Conservation (phyloP, 768 basidiomycete species). For the Pholiota microspora region DNA sequence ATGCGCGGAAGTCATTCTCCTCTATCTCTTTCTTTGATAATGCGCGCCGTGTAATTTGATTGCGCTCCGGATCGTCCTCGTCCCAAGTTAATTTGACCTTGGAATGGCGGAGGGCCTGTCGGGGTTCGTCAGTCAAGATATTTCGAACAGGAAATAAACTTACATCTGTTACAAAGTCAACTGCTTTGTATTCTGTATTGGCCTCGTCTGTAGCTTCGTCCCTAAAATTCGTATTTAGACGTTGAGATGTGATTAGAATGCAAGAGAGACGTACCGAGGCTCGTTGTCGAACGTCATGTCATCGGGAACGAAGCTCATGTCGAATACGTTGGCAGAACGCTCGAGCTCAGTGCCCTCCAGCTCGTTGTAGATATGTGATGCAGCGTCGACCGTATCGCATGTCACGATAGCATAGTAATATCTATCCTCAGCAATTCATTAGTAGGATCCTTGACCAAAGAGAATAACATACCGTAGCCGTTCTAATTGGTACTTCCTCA, state of each 20-base stretch:
- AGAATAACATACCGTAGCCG: slow-evolving; percentile 67
- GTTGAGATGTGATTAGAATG: neutral
- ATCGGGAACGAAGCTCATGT: slow-evolving; percentile 91
- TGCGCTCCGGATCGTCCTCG: slow-evolving; percentile 90
- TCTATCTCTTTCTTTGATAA: slow-evolving; percentile 87
- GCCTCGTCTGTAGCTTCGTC: slow-evolving; percentile 80
- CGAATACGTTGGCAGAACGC: slow-evolving; percentile 93
- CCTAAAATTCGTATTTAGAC: slow-evolving; percentile 33
- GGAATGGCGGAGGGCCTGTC: slow-evolving; percentile 91
- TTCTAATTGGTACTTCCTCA: slow-evolving; percentile 91
- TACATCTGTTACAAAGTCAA: slow-evolving; percentile 94
- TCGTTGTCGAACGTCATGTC: slow-evolving; percentile 84
- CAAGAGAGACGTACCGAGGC: slow-evolving; percentile 49
- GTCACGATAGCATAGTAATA: slow-evolving; percentile 96
- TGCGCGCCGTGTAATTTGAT: slow-evolving; percentile 72
- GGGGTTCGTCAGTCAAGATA: too few relatives aligned
- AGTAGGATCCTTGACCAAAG: neutral
- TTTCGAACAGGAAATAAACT: too few relatives aligned
- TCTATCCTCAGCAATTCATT: slow-evolving; percentile 35
- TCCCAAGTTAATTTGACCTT: slow-evolving; percentile 99
- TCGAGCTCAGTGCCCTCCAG: slow-evolving; percentile 95
- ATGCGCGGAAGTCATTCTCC: slow-evolving; percentile 84
- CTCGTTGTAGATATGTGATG: slow-evolving; percentile 78
- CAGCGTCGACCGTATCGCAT: slow-evolving; percentile 76
- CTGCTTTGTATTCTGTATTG: slow-evolving; percentile 58